These are phyloP conservation scores for Urochloa ruziziensis DNA, from an alignment of 176 grass and related monocot genomes.

Conservation along the genomic window DNA sequence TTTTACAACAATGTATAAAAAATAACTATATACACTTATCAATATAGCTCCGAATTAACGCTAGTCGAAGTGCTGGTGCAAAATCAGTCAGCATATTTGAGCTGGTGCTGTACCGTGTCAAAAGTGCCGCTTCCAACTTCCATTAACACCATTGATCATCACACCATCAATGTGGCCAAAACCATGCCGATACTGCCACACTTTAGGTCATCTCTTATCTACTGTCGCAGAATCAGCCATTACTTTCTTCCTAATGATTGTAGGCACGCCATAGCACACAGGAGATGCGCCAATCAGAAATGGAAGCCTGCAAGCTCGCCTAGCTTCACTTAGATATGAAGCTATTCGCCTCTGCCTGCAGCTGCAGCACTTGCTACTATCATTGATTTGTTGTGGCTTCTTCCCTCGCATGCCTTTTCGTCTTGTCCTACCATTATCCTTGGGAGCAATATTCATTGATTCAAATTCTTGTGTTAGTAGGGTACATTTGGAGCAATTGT, in stretches of 20 bases:
- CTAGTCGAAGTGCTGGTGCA: too few species aligned
- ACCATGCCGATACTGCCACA: neutral
- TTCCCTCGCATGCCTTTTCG: conserved; percentile 28
- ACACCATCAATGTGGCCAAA: neutral
- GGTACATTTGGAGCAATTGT: conserved; percentile 43
- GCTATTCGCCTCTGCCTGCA: conserved; percentile 55
- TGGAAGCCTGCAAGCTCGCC: conserved; percentile 62
- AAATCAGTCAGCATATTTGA: neutral
- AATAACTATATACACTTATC: neutral
- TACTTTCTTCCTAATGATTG: conserved; percentile 63
- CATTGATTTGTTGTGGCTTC: conserved; percentile 8
- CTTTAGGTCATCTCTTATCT: neutral
- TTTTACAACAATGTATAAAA: conserved; percentile 1
- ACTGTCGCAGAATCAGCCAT: neutral
- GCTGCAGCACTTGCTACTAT: conserved; percentile 25
- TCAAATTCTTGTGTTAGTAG: conserved; percentile 39
- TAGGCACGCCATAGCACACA: conserved; percentile 91
- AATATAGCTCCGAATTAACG: neutral
- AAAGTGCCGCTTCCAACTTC: neutral
- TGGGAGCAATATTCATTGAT: conserved; percentile 39
- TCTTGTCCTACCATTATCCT: conserved; percentile 43
- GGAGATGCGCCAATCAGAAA: conserved; percentile 75
- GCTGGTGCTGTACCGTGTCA: neutral
- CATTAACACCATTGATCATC: neutral
- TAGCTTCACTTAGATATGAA: conserved; percentile 64